A percentile compares a stretch with the other conserved stretches of the same genome.
Evolutionary conservation across 345 rosid species (phyloP).

Genomic region (Citrus medica): DNA sequence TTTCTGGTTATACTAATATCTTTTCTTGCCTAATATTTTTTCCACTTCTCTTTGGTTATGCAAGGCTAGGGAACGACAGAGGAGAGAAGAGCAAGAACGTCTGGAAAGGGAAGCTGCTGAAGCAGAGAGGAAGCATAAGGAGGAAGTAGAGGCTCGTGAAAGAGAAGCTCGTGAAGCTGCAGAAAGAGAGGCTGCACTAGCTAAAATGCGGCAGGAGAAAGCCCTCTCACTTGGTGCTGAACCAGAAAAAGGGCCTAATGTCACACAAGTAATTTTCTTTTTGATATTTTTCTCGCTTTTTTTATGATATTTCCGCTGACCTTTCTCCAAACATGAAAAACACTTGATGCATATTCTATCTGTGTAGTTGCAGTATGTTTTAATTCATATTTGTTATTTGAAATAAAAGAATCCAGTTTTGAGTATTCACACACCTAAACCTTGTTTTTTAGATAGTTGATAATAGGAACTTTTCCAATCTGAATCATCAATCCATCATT

Average conservation of each 20-base stretch:
- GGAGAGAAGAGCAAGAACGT: slow-evolving; percentile 82
- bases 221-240: slow-evolving; percentile 79
- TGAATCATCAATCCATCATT: background rate
- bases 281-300: background rate
- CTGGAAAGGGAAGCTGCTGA: slow-evolving; percentile 89
- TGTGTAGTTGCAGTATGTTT: background rate
- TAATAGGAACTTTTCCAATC: background rate
- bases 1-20: background rate
- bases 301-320: background rate
- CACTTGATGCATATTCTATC: background rate
- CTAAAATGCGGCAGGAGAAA: slow-evolving; percentile 81
- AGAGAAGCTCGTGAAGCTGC: slow-evolving; percentile 86
- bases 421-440: background rate
- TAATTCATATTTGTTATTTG: background rate
- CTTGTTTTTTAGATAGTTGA: background rate
- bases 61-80: slow-evolving; percentile 87
- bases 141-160: slow-evolving; percentile 87
- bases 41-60: background rate
- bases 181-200: slow-evolving; percentile 76
- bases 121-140: slow-evolving; percentile 79
- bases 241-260: slow-evolving; percentile 86
- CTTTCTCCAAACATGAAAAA: background rate
- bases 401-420: background rate
- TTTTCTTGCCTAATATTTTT: background rate
- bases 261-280: slow-evolving; percentile 65